phyloP scores from a whole-genome alignment of 2,329 filamentous ascomycete genomes.

The Calonectria hawksworthii region DNA sequence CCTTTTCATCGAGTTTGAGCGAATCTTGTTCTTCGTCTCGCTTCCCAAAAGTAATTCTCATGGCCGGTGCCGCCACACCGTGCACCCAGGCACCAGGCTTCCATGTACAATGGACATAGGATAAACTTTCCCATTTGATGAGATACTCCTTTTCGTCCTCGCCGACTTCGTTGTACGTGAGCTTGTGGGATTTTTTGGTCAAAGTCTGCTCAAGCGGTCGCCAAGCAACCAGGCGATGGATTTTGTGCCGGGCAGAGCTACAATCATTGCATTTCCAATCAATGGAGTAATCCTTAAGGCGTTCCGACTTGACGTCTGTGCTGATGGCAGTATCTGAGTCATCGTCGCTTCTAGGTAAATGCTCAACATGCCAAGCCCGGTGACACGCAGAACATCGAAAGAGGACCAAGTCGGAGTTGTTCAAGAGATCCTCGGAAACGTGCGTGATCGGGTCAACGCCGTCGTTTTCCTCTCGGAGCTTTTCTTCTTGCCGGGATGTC shows the following conservation, averaged over 20 bases:
- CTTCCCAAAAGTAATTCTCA: conserved; percentile 83
- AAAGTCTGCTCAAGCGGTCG: conserved; percentile 67
- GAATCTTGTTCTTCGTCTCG: conserved; percentile 71
- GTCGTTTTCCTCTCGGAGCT: conserved; percentile 81
- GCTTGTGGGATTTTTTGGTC: conserved; percentile 18
- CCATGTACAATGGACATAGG: conserved; percentile 89
- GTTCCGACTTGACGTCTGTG: conserved; percentile 58
- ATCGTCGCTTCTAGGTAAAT: conserved; percentile 72
- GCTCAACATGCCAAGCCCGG: conserved; percentile 86
- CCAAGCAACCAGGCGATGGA: conserved; percentile 90
- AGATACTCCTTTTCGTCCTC: conserved; percentile 89
- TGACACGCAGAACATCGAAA: conserved; percentile 87
- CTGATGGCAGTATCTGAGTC: conserved; percentile 45
- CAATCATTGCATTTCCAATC: conserved; percentile 89
- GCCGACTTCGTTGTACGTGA: conserved; percentile 59
- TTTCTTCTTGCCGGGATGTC: conserved; percentile 85
- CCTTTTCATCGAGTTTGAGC: conserved; percentile 76
- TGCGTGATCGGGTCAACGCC: conserved; percentile 82
- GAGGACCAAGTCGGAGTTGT: conserved; percentile 82
- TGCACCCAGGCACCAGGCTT: conserved; percentile 91
- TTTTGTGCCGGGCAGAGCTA: conserved; percentile 72
- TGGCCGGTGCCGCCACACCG: conserved; percentile 73
- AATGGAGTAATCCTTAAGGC: conserved; percentile 79
- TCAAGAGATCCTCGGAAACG: conserved; percentile 75
- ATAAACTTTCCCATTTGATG: conserved; percentile 86